phyloP scores from a whole-genome alignment of 1,284 basidiomycete species.

The Rhodotorula sp. region DNA sequence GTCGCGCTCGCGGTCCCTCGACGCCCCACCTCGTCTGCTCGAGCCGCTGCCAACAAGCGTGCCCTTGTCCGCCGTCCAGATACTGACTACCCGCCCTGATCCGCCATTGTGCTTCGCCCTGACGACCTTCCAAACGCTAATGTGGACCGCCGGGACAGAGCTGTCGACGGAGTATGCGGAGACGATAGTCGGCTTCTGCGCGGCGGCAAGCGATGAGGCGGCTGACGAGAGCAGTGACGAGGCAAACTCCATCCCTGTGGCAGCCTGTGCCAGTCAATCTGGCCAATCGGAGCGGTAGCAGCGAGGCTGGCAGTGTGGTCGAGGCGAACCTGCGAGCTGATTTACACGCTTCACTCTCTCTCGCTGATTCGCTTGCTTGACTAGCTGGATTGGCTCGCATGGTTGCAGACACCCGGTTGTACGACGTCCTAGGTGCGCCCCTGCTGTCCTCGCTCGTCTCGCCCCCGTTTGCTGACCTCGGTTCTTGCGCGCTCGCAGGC shows the following conservation, averaged over 20 bases:
- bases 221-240: conserved; percentile 21
- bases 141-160: conserved; percentile 51
- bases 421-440: conserved; percentile 24
- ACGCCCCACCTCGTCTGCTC: conserved; percentile 53
- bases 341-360: too few species aligned
- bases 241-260: conserved; percentile 23
- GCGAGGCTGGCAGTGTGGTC: background rate
- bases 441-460: background rate
- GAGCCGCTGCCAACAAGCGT: background rate
- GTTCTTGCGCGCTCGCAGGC: conserved; percentile 1
- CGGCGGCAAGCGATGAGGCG: conserved; percentile 21
- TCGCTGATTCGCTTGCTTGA: background rate
- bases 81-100: conserved; percentile 78
- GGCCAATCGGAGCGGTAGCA: background rate
- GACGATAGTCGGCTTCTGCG: conserved; percentile 4
- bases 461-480: background rate
- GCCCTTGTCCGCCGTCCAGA: conserved; percentile 83
- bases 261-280: background rate
- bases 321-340: background rate
- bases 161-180: conserved; percentile 8
- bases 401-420: conserved; percentile 21
- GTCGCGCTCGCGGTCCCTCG: conserved; percentile 51
- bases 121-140: conserved; percentile 86
- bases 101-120: conserved; percentile 72
- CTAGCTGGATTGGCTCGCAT: background rate